phyloP scores from a whole-genome alignment of 106 monocot species.

The Agapanthus africanus region DNA sequence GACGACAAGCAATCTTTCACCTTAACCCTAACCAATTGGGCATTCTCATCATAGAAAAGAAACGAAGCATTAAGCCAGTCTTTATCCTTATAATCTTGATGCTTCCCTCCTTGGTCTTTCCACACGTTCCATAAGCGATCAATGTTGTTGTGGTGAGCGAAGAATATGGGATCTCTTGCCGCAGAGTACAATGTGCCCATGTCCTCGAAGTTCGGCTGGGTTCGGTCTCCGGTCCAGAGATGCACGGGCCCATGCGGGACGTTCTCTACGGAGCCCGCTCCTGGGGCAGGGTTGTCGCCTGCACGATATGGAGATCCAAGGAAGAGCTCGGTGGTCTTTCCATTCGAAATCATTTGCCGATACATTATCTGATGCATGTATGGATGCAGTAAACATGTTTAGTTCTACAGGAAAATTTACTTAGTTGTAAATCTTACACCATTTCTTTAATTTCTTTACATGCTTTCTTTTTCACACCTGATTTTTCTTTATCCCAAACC shows the following conservation, averaged over 20 bases:
- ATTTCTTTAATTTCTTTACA: too few species aligned
- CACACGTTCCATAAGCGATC: constrained; percentile 24
- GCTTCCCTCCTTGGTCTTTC: constrained; percentile 13
- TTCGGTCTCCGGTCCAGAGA: constrained; percentile 14
- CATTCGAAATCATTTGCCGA: constrained; percentile 23
- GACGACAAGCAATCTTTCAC: constrained; percentile 3
- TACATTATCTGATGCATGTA: too few species aligned
- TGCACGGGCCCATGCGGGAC: constrained; percentile 14
- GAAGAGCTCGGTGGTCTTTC: constrained; percentile 16
- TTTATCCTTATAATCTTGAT: constrained; percentile 16
- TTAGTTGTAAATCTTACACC: too few species aligned
- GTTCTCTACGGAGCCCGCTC: constrained; percentile 12
- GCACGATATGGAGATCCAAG: constrained; percentile 7
- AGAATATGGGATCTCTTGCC: constrained; percentile 23
- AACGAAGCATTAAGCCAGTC: constrained; percentile 34
- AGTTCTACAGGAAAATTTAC: too few species aligned
- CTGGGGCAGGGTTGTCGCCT: constrained; percentile 10
- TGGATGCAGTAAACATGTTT: too few species aligned
- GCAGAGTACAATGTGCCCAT: constrained; percentile 24
- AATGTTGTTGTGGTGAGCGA: constrained; percentile 20
- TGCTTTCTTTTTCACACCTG: too few species aligned
- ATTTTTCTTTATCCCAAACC: too few species aligned
- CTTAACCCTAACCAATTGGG: constrained; percentile 22
- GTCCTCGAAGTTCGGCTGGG: constrained; percentile 16
- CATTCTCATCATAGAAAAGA: constrained; percentile 44